Percentiles rank a stretch among this genome's conserved stretches.
Conservation (phyloP, 2,329 filamentous ascomycete species). For the Penicillium palitans region DNA sequence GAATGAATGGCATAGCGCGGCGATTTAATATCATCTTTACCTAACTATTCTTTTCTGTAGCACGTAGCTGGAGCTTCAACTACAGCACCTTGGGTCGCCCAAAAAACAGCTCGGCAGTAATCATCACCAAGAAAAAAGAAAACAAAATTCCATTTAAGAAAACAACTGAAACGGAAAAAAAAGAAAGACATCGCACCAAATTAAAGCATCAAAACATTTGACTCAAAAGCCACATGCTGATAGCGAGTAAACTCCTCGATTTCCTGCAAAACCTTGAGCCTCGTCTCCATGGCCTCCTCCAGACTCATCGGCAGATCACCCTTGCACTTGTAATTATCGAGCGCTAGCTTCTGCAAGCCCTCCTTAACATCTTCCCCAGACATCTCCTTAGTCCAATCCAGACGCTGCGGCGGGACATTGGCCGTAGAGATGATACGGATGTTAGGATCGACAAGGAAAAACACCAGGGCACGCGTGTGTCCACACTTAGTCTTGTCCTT, state of each 20-base stretch:
- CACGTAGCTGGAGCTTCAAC: not conserved
- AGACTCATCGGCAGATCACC: constrained; percentile 35
- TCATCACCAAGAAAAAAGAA: not conserved
- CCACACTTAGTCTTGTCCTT: constrained; percentile 54
- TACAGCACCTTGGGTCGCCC: not conserved
- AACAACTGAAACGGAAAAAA: not conserved
- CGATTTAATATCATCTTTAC: constrained; percentile 22
- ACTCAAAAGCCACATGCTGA: constrained; percentile 34
- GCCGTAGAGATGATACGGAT: constrained; percentile 55
- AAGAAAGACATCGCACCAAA: not conserved
- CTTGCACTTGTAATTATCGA: constrained; percentile 24
- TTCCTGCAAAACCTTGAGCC: constrained; percentile 29
- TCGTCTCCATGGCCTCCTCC: constrained; percentile 41
- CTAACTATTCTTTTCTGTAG: not conserved
- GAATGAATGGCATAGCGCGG: constrained; percentile 31
- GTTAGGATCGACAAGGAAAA: constrained; percentile 62
- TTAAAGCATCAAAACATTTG: constrained; percentile 27
- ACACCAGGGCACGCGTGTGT: constrained; percentile 54
- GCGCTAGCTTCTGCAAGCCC: constrained; percentile 21
- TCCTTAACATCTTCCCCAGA: constrained; percentile 19
- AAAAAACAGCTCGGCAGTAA: not conserved
- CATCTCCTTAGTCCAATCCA: constrained; percentile 42
- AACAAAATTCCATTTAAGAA: not conserved
- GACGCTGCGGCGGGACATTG: constrained; percentile 55
- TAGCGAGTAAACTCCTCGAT: constrained; percentile 29